These are phyloP conservation scores for Lyophyllum decastes DNA, from an alignment of 768 basidiomycete genomes.

Conservation along the genomic window DNA sequence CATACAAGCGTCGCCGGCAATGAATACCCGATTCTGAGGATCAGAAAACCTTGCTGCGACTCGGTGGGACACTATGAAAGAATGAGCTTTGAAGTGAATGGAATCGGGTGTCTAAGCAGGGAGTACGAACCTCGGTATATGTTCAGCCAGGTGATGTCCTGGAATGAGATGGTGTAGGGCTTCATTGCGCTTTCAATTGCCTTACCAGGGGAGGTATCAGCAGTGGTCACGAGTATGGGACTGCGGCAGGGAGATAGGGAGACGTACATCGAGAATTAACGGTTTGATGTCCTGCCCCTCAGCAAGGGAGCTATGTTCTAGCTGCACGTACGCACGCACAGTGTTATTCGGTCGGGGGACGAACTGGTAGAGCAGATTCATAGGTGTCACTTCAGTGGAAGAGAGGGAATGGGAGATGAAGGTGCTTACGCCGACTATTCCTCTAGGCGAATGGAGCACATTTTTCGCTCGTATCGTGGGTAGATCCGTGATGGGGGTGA, in stretches of 20 bases:
- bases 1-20: conserved; percentile 6
- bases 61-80: not conserved
- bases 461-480: conserved; percentile 1
- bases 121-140: conserved; percentile 1
- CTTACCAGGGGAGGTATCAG: not conserved
- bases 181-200: not conserved
- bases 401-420: not conserved
- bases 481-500: conserved; percentile 3
- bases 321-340: not conserved
- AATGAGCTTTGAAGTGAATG: not conserved
- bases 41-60: conserved; percentile 2
- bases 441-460: not conserved
- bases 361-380: not conserved
- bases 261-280: not conserved
- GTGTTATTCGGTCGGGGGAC: conserved; percentile 1
- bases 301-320: not conserved
- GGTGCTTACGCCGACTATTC: not conserved
- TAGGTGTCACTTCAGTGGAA: not conserved
- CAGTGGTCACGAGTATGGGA: not conserved
- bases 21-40: not conserved
- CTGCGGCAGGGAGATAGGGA: not conserved
- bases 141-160: conserved; percentile 3
- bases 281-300: not conserved
- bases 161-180: conserved; percentile 1
- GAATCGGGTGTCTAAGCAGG: not conserved